Evolutionary conservation across 1,284 basidiomycete species (phyloP), one percentile per base, ranked within the genome.

Genomic region (Pseudozyma tsukubaensis): DNA sequence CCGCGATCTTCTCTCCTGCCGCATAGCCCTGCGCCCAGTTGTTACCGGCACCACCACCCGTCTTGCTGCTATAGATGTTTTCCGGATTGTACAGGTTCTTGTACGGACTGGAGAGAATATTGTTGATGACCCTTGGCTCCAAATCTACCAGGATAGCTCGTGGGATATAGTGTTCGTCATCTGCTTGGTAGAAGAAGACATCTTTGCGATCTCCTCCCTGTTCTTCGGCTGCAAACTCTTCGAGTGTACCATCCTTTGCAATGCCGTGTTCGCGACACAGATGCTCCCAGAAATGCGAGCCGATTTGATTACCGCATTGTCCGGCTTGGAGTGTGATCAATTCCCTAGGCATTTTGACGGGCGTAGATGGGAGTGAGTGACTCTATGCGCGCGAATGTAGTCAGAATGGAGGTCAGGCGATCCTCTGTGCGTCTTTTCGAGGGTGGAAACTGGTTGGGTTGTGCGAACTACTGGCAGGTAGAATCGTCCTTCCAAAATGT

Each of bases 121-220:
- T 93, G 85, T 97, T 94, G 85, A 99, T 96, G 19, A 99, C 96
- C 84, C 97, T 88, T 49, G 97, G 97, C 85, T 99, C 97, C n/a
- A 97, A 89, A 86, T 99, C 97, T 60, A 99, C 91, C 24, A 99
- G 89, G 70, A 99, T 96, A 4, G 97, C 94, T 58, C 97, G 89
- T 10, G 97, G 97, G 76, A 99, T 95, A 85, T 99, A 99, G 83
- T 98, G 96, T 85, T 99, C 97, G 84, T 99, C 97, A 85, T 99
- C 97, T 12, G 97, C 97, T 85, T 99, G 97, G 85, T 99, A 99
- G 87, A 99, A 99, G 87, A 99, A 99, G 44, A 98, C 96, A 86
- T 99, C 97, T 83, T 99, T 99, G 78, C 97, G 88, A 86, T 99
- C 97, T 19, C 79, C 82, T 1, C 77, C 81, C 14, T 66, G 63